phyloP scores from a whole-genome alignment of 78 protist genomes.

The Cavenderia fasciculata region DNA sequence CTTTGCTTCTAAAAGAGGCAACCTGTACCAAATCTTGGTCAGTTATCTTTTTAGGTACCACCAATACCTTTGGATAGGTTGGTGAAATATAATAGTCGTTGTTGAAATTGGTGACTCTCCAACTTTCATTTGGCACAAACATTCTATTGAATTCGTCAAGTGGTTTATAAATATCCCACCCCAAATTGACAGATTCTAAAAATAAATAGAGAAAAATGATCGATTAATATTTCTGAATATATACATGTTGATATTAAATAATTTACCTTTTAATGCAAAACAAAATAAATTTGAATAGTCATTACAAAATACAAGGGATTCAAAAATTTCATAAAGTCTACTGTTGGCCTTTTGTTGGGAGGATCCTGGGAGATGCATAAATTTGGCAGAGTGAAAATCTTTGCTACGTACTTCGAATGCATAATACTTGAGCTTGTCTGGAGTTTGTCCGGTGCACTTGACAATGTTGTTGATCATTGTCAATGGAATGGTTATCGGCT shows the following conservation, averaged over 20 bases:
- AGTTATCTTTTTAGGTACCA: conserved; percentile 73
- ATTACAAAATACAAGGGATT: conserved; percentile 13
- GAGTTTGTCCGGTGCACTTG: conserved; percentile 67
- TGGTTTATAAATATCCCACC: conserved; percentile 74
- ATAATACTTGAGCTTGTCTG: conserved; percentile 59
- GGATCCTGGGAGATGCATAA: conserved; percentile 57
- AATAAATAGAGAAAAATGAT: neutral
- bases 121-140: conserved; percentile 51
- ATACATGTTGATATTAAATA: neutral
- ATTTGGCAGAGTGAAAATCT: conserved; percentile 44
- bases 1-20: conserved; percentile 82
- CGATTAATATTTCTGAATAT: no score
- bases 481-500: conserved; percentile 10
- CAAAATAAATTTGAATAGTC: conserved; percentile 55
- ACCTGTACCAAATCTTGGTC: conserved; percentile 57
- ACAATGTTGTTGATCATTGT: conserved; percentile 25
- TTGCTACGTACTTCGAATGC: conserved; percentile 55
- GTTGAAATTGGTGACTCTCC: conserved; percentile 51
- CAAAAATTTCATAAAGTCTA: conserved; percentile 52
- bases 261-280: conserved; percentile 8
- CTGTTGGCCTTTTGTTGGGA: conserved; percentile 46
- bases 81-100: conserved; percentile 45
- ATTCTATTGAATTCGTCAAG: conserved; percentile 54
- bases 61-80: conserved; percentile 82
- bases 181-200: conserved; percentile 9